phyloP scores from a whole-genome alignment of 257 asterid species.

The Solanum infundibuliforme region DNA sequence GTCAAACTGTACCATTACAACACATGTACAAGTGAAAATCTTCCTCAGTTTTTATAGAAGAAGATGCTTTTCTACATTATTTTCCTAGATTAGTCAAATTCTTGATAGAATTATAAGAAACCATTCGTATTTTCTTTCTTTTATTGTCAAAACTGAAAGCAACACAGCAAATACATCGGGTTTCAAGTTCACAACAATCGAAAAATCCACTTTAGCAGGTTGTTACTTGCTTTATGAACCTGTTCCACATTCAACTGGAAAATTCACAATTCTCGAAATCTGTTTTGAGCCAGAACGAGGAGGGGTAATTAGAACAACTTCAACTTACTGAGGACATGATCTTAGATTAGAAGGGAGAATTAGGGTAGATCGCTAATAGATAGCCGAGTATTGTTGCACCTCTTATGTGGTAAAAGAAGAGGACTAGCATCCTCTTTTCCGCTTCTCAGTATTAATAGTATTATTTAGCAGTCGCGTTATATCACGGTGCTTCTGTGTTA shows the following conservation, averaged over 20 bases:
- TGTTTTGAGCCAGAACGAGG: neutral
- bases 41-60: slow-evolving; percentile 35
- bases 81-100: neutral
- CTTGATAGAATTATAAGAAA: neutral
- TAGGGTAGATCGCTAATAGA: neutral
- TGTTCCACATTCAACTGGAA: neutral
- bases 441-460: neutral
- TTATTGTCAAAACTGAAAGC: neutral
- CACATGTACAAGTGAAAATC: slow-evolving; percentile 24
- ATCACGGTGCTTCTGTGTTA: neutral
- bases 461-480: neutral
- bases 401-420: neutral
- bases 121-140: neutral
- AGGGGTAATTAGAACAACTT: neutral
- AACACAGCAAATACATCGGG: neutral
- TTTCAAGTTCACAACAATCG: neutral
- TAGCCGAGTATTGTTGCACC: neutral
- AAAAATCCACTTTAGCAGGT: neutral
- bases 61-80: slow-evolving; percentile 13
- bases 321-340: neutral
- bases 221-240: neutral
- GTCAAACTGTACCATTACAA: slow-evolving; percentile 26
- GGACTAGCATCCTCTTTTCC: neutral
- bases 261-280: neutral
- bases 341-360: neutral